These are phyloP conservation scores for Colletotrichum horii DNA, from an alignment of 2,329 filamentous ascomycete species.

Conservation along the genomic window DNA sequence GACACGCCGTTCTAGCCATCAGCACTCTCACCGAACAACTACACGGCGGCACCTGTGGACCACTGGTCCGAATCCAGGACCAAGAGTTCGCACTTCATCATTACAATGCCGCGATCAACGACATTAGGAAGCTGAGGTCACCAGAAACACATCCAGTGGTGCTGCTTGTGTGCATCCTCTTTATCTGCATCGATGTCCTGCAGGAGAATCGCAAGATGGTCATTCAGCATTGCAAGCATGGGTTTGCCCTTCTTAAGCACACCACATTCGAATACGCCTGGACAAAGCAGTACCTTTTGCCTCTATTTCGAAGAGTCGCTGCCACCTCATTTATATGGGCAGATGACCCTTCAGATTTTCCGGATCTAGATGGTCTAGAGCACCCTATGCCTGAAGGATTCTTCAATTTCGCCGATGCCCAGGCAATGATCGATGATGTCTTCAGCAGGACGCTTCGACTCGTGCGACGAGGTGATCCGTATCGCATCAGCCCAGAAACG, in stretches of 20 bases:
- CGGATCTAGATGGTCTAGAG: not conserved
- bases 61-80: not conserved
- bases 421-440: not conserved
- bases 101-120: slow-evolving; percentile 17
- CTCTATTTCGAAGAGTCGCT: not conserved
- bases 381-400: not conserved
- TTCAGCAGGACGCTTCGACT: not conserved
- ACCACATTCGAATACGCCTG: not conserved
- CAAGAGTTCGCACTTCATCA: not conserved
- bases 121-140: not conserved
- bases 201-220: not conserved
- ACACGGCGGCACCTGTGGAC: not conserved
- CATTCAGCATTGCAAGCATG: not conserved
- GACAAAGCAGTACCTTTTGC: not conserved
- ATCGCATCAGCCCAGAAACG: not conserved
- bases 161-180: slow-evolving; percentile 13
- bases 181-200: slow-evolving; percentile 2
- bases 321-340: not conserved
- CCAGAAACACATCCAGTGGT: not conserved
- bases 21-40: slow-evolving; percentile 48
- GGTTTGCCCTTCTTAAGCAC: not conserved
- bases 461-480: not conserved
- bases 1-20: slow-evolving; percentile 54
- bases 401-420: not conserved
- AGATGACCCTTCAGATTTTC: not conserved